Conservation (phyloP, 495 filamentous ascomycete genomes). For the Acidiella bohemica region DNA sequence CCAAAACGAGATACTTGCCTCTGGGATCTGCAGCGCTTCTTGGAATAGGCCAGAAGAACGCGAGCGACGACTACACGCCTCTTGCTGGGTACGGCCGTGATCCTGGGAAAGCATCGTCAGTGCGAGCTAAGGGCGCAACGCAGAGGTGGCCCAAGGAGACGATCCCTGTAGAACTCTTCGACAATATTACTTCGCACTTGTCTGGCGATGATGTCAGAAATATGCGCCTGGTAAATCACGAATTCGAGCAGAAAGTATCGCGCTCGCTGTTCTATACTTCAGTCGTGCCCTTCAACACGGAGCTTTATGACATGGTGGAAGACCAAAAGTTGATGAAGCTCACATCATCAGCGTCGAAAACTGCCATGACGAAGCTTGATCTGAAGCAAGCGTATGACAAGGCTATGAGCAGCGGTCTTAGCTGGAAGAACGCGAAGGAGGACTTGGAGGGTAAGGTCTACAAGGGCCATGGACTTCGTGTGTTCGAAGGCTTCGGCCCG, state of each 20-base stretch:
- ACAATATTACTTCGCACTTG: constrained; percentile 33
- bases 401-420: background rate
- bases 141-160: constrained; percentile 32
- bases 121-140: too few species aligned
- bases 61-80: too few species aligned
- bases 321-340: too few species aligned
- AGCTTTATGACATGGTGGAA: constrained; percentile 36
- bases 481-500: constrained; percentile 37
- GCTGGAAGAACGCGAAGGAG: constrained; percentile 26
- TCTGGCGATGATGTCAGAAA: constrained; percentile 35
- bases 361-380: background rate
- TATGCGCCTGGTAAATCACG: constrained; percentile 40
- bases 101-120: too few species aligned
- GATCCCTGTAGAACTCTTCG: constrained; percentile 41
- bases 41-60: too few species aligned
- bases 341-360: too few species aligned
- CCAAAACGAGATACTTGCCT: too few species aligned
- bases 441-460: constrained; percentile 27
- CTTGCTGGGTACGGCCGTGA: too few species aligned
- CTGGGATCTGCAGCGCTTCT: too few species aligned
- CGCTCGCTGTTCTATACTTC: constrained; percentile 34
- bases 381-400: constrained; percentile 19
- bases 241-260: constrained; percentile 40
- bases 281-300: constrained; percentile 41
- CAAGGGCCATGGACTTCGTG: constrained; percentile 33